phyloP scores from a whole-genome alignment of 2,329 filamentous ascomycete genomes.

The Colletotrichum shisoi region DNA sequence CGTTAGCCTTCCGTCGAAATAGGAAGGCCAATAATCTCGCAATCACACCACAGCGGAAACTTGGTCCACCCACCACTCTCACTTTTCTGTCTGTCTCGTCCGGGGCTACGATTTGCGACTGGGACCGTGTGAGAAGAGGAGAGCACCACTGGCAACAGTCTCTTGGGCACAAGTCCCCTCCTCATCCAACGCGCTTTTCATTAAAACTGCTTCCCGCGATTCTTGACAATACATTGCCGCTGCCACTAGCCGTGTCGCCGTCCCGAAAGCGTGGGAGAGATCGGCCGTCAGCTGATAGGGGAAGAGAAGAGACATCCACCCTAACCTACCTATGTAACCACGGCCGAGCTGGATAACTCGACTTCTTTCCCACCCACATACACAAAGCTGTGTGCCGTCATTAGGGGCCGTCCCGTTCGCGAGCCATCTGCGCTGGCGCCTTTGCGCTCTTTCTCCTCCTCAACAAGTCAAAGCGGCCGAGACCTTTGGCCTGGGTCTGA shows the following conservation, averaged over 20 bases:
- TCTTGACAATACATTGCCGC: conserved; percentile 17
- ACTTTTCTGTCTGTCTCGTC: conserved; percentile 7
- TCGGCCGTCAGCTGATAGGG: conserved; percentile 35
- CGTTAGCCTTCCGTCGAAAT: conserved; percentile 33
- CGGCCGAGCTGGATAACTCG: not conserved
- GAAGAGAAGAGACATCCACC: conserved; percentile 15
- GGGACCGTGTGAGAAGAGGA: not conserved
- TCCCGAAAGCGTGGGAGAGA: conserved; percentile 13
- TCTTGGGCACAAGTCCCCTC: conserved; percentile 13
- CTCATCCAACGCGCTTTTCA: conserved; percentile 6
- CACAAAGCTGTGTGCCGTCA: conserved; percentile 18
- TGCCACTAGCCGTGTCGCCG: conserved; percentile 15
- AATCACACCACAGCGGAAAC: conserved; percentile 38
- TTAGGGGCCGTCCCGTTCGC: conserved; percentile 9
- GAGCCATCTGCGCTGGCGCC: conserved; percentile 17
- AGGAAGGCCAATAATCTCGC: conserved; percentile 40
- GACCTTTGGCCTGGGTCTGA: conserved; percentile 28
- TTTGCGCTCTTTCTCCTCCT: conserved; percentile 24
- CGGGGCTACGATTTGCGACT: conserved; percentile 1
- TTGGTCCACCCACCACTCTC: conserved; percentile 23
- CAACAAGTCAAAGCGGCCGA: conserved; percentile 37
- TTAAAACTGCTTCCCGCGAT: conserved; percentile 14
- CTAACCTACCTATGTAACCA: not conserved
- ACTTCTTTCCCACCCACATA: not conserved
- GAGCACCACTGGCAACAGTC: conserved; percentile 17